These are phyloP conservation scores for Tripidium arundinaceum DNA, from an alignment of 202 grass and related monocot genomes.

Conservation along the genomic window DNA sequence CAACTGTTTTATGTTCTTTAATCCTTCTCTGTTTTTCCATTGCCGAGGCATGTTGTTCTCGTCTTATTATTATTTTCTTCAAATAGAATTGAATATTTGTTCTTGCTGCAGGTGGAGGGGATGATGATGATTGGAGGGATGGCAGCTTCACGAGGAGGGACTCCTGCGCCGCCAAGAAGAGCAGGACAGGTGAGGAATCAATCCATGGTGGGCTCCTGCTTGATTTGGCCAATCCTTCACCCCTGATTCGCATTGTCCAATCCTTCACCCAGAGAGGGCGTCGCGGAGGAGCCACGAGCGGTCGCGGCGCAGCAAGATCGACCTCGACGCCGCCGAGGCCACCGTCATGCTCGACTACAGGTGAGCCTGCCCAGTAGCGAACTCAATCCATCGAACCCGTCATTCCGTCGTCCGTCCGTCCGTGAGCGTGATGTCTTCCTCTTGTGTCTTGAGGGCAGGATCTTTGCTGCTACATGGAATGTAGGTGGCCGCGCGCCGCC, in stretches of 20 bases:
- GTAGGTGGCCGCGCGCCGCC: slow-evolving; percentile 69
- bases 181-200: slow-evolving; percentile 53
- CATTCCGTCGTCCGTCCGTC: not conserved
- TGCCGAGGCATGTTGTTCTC: not conserved
- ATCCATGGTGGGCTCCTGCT: not conserved
- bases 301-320: slow-evolving; percentile 81
- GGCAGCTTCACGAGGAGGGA: slow-evolving; percentile 64
- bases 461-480: slow-evolving; percentile 93
- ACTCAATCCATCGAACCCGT: slow-evolving; percentile 17
- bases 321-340: slow-evolving; percentile 87
- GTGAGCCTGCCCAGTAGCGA: slow-evolving; percentile 22
- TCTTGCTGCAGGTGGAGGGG: slow-evolving; percentile 35
- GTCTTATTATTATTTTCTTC: not conserved
- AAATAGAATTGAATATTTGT: not conserved
- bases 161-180: slow-evolving; percentile 68
- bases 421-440: not conserved
- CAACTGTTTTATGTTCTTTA: not conserved
- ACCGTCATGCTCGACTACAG: slow-evolving; percentile 85
- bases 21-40: not conserved
- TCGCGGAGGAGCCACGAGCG: slow-evolving; percentile 56
- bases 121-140: slow-evolving; percentile 56
- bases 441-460: slow-evolving; percentile 37
- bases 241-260: not conserved
- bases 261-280: slow-evolving; percentile 45
- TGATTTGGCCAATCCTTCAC: not conserved